phyloP scores from a whole-genome alignment of 2,329 filamentous ascomycete species.

The Stagonosporopsis rhizophila region DNA sequence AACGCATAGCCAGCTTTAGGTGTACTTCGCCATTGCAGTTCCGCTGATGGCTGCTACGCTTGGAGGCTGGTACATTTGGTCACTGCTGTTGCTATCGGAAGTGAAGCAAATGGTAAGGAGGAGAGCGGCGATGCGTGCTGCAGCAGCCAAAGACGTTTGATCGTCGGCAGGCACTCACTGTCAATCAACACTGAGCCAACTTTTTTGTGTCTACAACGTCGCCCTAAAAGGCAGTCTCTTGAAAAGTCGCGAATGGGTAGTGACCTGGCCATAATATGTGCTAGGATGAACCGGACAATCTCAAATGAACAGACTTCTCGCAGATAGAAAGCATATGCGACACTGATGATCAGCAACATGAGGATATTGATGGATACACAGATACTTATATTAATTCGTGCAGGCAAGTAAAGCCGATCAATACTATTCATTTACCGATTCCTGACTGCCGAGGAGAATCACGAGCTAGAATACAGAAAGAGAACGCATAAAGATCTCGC shows the following conservation, averaged over 20 bases:
- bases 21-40: constrained; percentile 17
- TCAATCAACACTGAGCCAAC: too few relatives aligned
- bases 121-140: neutral
- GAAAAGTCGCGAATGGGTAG: too few relatives aligned
- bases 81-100: neutral
- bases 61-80: constrained; percentile 22
- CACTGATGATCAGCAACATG: neutral
- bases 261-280: too few relatives aligned
- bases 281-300: too few relatives aligned
- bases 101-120: neutral
- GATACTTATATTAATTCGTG: neutral
- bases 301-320: too few relatives aligned
- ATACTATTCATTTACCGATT: neutral
- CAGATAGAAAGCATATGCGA: too few relatives aligned
- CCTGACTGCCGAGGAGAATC: neutral
- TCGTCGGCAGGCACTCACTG: too few relatives aligned
- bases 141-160: neutral
- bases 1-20: constrained; percentile 16
- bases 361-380: neutral
- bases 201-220: neutral
- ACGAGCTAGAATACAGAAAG: neutral
- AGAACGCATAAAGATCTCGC: neutral
- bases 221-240: neutral
- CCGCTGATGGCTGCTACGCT: constrained; percentile 20
- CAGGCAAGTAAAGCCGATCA: neutral